These are phyloP conservation scores for Tylopilus cervinicoccineus DNA, from an alignment of 768 basidiomycete genomes.

Conservation along the genomic window DNA sequence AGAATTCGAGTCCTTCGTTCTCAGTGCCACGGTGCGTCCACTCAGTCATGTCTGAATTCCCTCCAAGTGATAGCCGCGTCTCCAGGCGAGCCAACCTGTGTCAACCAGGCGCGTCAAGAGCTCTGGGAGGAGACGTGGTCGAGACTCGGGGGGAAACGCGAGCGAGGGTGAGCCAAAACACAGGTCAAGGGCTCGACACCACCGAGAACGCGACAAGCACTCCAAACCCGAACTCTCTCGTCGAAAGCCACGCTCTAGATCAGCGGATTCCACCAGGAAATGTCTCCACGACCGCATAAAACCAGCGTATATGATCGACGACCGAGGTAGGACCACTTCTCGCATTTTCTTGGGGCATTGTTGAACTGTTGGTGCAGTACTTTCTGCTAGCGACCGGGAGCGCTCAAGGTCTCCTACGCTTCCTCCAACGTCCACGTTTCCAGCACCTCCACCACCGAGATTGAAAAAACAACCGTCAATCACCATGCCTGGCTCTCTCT, in stretches of 20 bases:
- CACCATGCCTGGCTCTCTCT: constrained; percentile 79
- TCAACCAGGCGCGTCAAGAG: constrained; percentile 12
- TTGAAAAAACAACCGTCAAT: constrained; percentile 37
- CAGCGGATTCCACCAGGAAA: constrained; percentile 11
- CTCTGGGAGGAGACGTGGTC: constrained; percentile 4
- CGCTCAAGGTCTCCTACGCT: constrained; percentile 19
- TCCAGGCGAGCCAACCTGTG: constrained; percentile 14
- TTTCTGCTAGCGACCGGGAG: constrained; percentile 18
- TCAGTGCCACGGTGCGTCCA: constrained; percentile 49
- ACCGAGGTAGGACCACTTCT: constrained; percentile 19
- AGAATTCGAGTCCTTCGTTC: constrained; percentile 68
- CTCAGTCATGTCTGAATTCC: constrained; percentile 11
- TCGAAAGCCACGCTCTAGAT: constrained; percentile 20
- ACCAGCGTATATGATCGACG: not conserved
- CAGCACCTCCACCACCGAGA: constrained; percentile 31
- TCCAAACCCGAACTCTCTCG: constrained; percentile 7
- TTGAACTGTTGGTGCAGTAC: constrained; percentile 18
- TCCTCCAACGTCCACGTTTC: constrained; percentile 8
- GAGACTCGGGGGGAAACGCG: constrained; percentile 9
- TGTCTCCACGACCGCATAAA: not conserved
- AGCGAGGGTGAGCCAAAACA: constrained; percentile 12
- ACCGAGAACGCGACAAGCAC: constrained; percentile 8
- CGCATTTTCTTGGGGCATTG: not conserved
- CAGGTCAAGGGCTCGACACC: constrained; percentile 7
- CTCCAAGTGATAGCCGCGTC: constrained; percentile 4